These are phyloP conservation scores for Anethum foeniculum DNA, from an alignment of 140 eudicot species.

Conservation along the genomic window DNA sequence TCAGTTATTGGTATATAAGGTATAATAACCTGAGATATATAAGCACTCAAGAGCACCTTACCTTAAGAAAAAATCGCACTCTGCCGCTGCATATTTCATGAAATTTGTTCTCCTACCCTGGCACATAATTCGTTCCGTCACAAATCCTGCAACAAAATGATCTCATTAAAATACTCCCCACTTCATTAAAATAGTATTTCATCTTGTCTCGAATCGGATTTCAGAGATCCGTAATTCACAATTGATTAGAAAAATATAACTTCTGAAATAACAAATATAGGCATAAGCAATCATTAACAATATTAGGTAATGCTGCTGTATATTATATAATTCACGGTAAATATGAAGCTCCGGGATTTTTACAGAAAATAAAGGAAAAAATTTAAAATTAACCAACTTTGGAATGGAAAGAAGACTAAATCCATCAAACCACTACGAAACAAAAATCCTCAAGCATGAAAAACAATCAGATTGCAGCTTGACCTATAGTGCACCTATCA, in stretches of 20 bases:
- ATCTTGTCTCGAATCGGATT: not conserved
- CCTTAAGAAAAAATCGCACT: constrained; percentile 15
- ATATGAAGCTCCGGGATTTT: not conserved
- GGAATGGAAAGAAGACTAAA: not conserved
- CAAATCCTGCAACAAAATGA: constrained; percentile 29
- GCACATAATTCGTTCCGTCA: constrained; percentile 30
- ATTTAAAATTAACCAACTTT: not conserved
- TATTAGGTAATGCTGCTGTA: not conserved
- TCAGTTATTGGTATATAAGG: not conserved
- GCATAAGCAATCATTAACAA: not conserved
- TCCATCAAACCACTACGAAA: not conserved
- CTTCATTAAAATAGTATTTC: not conserved
- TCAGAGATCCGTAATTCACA: not conserved
- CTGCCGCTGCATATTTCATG: constrained; percentile 29
- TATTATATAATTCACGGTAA: not conserved
- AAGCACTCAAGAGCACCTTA: not conserved
- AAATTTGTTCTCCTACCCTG: constrained; percentile 17
- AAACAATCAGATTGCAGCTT: not conserved
- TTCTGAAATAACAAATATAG: not conserved
- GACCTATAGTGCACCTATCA: not conserved
- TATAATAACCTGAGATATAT: not conserved
- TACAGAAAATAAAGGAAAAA: not conserved
- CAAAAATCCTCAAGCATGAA: not conserved
- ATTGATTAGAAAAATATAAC: not conserved
- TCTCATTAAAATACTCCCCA: not conserved